These are phyloP conservation scores for Ustilago bromivora DNA, from an alignment of 1,284 basidiomycete species.

Conservation along the genomic window DNA sequence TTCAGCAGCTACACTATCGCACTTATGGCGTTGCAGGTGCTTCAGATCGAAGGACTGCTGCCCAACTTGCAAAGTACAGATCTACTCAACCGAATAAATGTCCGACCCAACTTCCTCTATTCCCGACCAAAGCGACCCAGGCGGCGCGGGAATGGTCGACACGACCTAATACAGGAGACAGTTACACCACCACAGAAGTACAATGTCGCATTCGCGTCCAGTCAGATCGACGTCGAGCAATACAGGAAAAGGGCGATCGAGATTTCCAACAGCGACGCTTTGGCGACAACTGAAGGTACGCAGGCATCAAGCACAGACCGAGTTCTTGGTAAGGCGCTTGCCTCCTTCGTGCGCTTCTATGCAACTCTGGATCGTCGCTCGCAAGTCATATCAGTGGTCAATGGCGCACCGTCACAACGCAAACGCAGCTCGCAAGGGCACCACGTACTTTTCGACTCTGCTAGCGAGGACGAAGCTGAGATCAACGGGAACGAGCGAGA, in stretches of 20 bases:
- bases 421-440: constrained; percentile 10
- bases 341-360: constrained; percentile 37
- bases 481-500: background rate
- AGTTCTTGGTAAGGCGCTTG: constrained; percentile 36
- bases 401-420: constrained; percentile 27
- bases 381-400: constrained; percentile 35
- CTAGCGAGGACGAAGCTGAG: constrained; percentile 11
- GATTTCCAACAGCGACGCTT: background rate
- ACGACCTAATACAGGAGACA: background rate
- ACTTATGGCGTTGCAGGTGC: constrained; percentile 64
- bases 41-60: constrained; percentile 62
- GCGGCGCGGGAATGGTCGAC: constrained; percentile 20
- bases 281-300: background rate
- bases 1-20: constrained; percentile 63
- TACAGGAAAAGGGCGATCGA: constrained; percentile 13
- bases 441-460: constrained; percentile 22
- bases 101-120: constrained; percentile 47
- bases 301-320: constrained; percentile 10
- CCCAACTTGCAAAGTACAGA: constrained; percentile 68
- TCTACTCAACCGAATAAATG: constrained; percentile 50
- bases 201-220: constrained; percentile 34
- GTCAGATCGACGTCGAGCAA: constrained; percentile 3
- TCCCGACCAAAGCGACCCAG: constrained; percentile 30
- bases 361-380: constrained; percentile 16
- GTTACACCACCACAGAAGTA: constrained; percentile 25